These are phyloP conservation scores for Melocanna baccifera DNA, from an alignment of 176 grass and related monocot species.

Conservation along the genomic window DNA sequence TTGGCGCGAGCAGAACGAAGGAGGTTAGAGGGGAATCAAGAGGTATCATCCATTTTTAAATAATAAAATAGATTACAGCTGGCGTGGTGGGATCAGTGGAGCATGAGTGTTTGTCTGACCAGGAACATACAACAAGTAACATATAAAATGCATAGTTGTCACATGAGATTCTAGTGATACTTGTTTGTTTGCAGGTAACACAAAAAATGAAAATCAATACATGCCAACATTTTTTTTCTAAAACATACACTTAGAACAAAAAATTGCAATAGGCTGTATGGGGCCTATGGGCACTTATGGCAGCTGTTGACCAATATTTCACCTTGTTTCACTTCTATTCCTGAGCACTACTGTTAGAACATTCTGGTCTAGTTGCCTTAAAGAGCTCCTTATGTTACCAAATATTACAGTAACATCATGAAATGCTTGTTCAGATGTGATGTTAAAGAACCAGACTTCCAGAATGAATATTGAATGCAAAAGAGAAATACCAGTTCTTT, in stretches of 20 bases:
- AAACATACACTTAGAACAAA: background rate
- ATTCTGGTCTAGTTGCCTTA: background rate
- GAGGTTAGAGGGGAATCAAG: constrained; percentile 17
- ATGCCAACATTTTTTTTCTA: constrained; percentile 4
- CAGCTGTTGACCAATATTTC: background rate
- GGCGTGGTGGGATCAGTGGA: background rate
- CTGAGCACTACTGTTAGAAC: background rate
- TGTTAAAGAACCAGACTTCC: constrained; percentile 8
- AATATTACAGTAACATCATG: constrained; percentile 15
- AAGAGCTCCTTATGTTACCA: background rate
- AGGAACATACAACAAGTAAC: constrained; percentile 11
- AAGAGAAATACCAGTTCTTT: constrained; percentile 50
- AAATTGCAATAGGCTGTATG: background rate
- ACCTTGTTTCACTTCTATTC: constrained; percentile 2
- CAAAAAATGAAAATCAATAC: background rate
- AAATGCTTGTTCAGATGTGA: constrained; percentile 22
- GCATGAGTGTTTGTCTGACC: background rate
- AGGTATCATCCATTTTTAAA: constrained; percentile 17
- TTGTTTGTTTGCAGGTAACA: background rate
- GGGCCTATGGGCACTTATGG: background rate
- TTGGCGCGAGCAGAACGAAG: no score
- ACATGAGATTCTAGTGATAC: background rate
- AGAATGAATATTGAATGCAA: background rate
- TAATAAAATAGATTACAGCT: constrained; percentile 4
- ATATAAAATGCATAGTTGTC: background rate